A percentile compares a stretch with the other conserved stretches of the same genome.
phyloP scores from a whole-genome alignment of 257 asterid genomes.

The Solanum appendiculatum region DNA sequence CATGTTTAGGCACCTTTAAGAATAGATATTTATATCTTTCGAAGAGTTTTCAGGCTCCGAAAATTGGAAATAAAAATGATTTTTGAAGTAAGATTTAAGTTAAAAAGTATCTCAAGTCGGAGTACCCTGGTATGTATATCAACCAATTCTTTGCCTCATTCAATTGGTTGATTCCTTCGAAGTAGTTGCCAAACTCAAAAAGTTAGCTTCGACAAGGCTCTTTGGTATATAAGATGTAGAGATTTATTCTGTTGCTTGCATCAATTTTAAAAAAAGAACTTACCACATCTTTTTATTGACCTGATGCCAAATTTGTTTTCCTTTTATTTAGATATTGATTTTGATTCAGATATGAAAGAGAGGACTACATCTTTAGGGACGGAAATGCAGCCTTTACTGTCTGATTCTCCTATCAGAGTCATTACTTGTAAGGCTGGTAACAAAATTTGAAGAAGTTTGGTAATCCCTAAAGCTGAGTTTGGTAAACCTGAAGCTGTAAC shows the following conservation, averaged over 20 bases:
- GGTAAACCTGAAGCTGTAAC: no score
- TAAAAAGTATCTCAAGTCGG: conserved; percentile 32
- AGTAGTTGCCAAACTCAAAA: neutral
- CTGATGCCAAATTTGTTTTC: neutral
- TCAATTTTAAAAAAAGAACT: neutral
- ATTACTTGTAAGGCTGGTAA: conserved; percentile 53
- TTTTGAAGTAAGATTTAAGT: conserved; percentile 55
- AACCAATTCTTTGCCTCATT: conserved; percentile 57
- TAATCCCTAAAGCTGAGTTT: no score
- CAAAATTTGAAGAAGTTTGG: conserved; percentile 47
- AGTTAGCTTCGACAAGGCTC: conserved; percentile 21
- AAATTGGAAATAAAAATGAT: conserved; percentile 6
- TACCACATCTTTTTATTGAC: neutral
- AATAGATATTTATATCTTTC: conserved; percentile 68
- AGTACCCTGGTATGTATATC: conserved; percentile 41
- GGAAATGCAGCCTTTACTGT: neutral
- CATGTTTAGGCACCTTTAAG: conserved; percentile 31
- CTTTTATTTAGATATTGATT: neutral
- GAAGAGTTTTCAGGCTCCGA: conserved; percentile 1
- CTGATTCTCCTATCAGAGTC: conserved; percentile 10
- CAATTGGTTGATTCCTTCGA: conserved; percentile 72
- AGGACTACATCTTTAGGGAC: neutral
- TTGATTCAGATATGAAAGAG: neutral
- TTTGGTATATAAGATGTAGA: neutral
- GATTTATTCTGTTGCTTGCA: neutral